These are phyloP conservation scores for Mortierella sp. DNA, from an alignment of 371 early-diverging fungal genomes.

Conservation along the genomic window DNA sequence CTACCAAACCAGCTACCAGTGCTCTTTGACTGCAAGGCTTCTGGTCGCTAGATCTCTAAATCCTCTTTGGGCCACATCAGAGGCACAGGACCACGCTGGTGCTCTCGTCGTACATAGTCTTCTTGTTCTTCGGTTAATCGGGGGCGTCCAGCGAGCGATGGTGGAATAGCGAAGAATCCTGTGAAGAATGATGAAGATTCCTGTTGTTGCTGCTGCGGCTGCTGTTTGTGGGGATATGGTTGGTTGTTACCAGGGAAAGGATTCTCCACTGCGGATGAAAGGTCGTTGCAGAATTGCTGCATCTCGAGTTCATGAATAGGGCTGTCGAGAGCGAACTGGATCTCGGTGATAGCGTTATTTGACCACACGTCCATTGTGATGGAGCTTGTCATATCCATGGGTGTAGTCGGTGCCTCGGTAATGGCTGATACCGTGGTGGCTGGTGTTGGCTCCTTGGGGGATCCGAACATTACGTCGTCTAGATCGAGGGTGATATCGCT, in stretches of 20 bases:
- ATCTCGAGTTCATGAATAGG: constrained; percentile 16
- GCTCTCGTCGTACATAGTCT: constrained; percentile 14
- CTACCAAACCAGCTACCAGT: not conserved
- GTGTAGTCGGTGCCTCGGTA: not conserved
- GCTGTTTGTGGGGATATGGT: too few relatives aligned
- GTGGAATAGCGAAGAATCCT: constrained; percentile 28
- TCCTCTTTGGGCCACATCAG: constrained; percentile 33
- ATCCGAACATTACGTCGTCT: too few relatives aligned
- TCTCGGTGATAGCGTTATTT: not conserved
- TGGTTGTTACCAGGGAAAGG: not conserved
- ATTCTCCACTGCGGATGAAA: not conserved
- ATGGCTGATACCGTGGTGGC: not conserved
- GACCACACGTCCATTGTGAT: not conserved
- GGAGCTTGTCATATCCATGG: not conserved
- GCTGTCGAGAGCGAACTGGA: constrained; percentile 19
- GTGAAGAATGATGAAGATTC: constrained; percentile 17
- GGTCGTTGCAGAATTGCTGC: constrained; percentile 12
- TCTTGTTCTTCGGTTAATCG: constrained; percentile 9
- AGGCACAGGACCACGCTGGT: constrained; percentile 25
- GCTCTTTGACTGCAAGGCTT: not conserved
- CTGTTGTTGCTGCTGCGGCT: constrained; percentile 8
- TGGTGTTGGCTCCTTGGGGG: too few relatives aligned
- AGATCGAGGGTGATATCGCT: too few relatives aligned
- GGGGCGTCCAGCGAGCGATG: constrained; percentile 30
- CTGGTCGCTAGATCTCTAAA: constrained; percentile 15